Evolutionary conservation across 2,329 filamentous ascomycete genomes (phyloP).

Genomic region (Rutstroemia sp.): DNA sequence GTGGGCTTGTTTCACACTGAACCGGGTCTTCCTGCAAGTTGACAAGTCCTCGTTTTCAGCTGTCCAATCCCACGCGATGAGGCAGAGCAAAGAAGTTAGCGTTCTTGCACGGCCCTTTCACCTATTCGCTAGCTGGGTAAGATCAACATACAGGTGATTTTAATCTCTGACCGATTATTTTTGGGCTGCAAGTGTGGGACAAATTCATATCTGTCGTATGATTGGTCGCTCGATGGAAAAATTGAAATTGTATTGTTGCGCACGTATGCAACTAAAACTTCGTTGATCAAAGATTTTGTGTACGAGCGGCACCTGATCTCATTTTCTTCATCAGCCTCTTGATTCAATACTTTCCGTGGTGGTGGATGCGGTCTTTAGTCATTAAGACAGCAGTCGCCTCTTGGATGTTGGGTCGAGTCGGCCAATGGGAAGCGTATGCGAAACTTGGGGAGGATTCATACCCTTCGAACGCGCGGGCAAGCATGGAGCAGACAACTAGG

Average conservation of each 20-base stretch:
- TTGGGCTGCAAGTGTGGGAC: conserved; percentile 1
- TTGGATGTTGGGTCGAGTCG: conserved; percentile 1
- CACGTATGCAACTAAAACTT: conserved; percentile 9
- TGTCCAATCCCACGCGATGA: conserved; percentile 24
- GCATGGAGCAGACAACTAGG: neutral
- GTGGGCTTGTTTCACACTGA: conserved; percentile 24
- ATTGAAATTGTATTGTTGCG: conserved; percentile 7
- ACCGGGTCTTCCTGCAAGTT: conserved; percentile 15
- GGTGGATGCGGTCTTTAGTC: neutral
- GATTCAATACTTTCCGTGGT: neutral
- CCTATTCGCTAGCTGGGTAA: conserved; percentile 18
- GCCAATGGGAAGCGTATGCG: neutral
- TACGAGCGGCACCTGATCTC: conserved; percentile 10
- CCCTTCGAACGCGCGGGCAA: too few species aligned
- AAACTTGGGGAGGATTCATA: too few species aligned
- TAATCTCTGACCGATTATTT: conserved; percentile 7
- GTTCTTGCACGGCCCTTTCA: conserved; percentile 13
- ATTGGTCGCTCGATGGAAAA: neutral
- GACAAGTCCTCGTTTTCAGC: conserved; percentile 18
- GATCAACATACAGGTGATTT: conserved; percentile 8
- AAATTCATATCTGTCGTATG: neutral
- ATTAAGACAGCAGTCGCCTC: neutral
- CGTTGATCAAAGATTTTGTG: conserved; percentile 8
- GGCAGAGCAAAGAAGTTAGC: neutral
- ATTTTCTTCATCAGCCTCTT: conserved; percentile 3